These are phyloP conservation scores for Phytophthora uliginosa DNA, from an alignment of 352 stramenopile species.

Conservation along the genomic window DNA sequence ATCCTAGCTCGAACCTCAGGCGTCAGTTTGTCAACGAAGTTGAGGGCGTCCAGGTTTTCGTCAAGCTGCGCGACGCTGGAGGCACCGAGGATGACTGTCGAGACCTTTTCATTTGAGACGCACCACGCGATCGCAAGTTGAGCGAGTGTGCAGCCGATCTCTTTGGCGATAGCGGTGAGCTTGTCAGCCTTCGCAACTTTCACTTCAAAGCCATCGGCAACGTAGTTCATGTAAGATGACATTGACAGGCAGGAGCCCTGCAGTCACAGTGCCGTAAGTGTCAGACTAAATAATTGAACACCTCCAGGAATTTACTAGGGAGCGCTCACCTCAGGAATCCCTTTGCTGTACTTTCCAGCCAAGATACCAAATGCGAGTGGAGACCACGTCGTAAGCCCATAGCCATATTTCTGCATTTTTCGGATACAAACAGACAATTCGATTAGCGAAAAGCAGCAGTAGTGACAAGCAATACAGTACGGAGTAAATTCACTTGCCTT, in stretches of 20 bases:
- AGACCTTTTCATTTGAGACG: slow-evolving; percentile 57
- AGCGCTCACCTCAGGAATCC: slow-evolving; percentile 42
- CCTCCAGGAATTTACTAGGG: not conserved
- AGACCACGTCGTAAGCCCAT: slow-evolving; percentile 78
- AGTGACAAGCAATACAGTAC: not conserved
- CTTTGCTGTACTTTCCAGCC: slow-evolving; percentile 83
- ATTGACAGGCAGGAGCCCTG: slow-evolving; percentile 55
- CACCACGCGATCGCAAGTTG: slow-evolving; percentile 72
- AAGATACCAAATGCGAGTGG: slow-evolving; percentile 71
- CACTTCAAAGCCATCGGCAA: slow-evolving; percentile 40
- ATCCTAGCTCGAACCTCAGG: slow-evolving; percentile 56
- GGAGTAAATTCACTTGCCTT: slow-evolving; percentile 27
- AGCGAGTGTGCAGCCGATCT: slow-evolving; percentile 50
- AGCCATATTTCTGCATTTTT: slow-evolving; percentile 53
- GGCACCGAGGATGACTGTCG: slow-evolving; percentile 60
- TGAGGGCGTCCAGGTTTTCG: slow-evolving; percentile 58
- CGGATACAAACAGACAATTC: not conserved
- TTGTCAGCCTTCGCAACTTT: slow-evolving; percentile 42
- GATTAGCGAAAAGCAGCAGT: not conserved
- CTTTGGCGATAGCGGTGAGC: slow-evolving; percentile 39
- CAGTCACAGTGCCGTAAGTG: slow-evolving; percentile 1
- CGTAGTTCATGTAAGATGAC: slow-evolving; percentile 45
- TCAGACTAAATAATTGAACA: not conserved
- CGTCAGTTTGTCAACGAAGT: slow-evolving; percentile 59
- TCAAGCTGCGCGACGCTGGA: slow-evolving; percentile 62